These are phyloP conservation scores for Lentinula aciculospora DNA, from an alignment of 768 basidiomycete species.

Conservation along the genomic window DNA sequence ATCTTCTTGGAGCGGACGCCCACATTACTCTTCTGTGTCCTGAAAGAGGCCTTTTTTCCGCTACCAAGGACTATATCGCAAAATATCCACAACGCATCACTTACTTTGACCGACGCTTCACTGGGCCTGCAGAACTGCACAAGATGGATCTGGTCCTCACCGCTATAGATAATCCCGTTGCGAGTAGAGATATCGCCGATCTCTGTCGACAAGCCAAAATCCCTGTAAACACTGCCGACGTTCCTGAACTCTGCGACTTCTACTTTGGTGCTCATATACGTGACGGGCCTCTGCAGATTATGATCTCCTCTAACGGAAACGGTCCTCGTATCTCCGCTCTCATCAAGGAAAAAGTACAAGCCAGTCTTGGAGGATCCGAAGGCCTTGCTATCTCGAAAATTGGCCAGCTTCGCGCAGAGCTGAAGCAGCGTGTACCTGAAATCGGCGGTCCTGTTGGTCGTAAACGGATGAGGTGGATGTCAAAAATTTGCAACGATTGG, in stretches of 20 bases:
- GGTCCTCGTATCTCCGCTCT: conserved; percentile 88
- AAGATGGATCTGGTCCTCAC: conserved; percentile 85
- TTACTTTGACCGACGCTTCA: conserved; percentile 67
- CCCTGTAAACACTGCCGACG: conserved; percentile 94
- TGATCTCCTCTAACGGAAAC: conserved; percentile 94
- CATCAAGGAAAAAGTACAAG: conserved; percentile 64
- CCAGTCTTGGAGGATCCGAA: conserved; percentile 60
- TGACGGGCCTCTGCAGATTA: conserved; percentile 86
- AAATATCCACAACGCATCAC: conserved; percentile 49
- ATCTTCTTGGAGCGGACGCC: conserved; percentile 78
- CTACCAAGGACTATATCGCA: conserved; percentile 49
- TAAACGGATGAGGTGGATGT: conserved; percentile 91
- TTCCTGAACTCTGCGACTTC: conserved; percentile 94
- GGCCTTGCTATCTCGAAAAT: conserved; percentile 78
- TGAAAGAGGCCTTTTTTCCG: conserved; percentile 52
- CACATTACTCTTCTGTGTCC: conserved; percentile 77
- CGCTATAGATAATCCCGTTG: conserved; percentile 79
- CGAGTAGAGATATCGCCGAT: conserved; percentile 67
- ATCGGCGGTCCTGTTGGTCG: conserved; percentile 74
- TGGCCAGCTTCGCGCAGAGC: conserved; percentile 62
- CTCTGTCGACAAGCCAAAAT: conserved; percentile 64
- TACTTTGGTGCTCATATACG: conserved; percentile 96
- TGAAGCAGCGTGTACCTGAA: conserved; percentile 79
- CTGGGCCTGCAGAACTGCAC: conserved; percentile 57
- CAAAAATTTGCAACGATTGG: conserved; percentile 81